Conservation (phyloP, 306 rosid genomes). For the Oemleria cerasiformis region DNA sequence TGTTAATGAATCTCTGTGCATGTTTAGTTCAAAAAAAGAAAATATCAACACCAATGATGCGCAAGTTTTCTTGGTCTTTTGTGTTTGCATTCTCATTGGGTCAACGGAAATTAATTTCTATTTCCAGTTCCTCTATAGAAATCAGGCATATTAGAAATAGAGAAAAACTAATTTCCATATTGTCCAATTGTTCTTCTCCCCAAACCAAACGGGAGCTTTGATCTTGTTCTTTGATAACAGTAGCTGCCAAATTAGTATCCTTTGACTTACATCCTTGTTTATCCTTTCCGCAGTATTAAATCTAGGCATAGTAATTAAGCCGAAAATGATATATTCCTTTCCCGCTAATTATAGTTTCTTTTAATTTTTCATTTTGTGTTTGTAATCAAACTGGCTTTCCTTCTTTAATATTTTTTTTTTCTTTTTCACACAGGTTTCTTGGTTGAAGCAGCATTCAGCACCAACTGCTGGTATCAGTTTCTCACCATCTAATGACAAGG, state of each 20-base stretch:
- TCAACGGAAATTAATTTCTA: neutral
- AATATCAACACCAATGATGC: neutral
- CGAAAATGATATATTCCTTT: neutral
- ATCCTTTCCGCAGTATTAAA: neutral
- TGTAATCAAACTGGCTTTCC: conserved; percentile 15
- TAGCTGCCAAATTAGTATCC: neutral
- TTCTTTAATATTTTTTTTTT: neutral
- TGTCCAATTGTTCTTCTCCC: neutral
- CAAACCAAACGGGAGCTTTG: neutral
- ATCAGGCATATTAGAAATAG: neutral
- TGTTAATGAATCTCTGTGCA: conserved; percentile 4
- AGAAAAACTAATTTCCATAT: neutral
- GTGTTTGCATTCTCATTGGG: neutral
- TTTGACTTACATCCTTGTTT: neutral
- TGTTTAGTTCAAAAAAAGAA: neutral
- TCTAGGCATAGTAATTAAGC: neutral
- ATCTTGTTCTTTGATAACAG: neutral
- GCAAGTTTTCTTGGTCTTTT: neutral
- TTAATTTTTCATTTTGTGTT: conserved; percentile 15
- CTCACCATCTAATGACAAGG: conserved; percentile 99
- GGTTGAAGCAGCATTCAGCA: conserved; percentile 98
- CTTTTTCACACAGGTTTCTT: conserved; percentile 53
- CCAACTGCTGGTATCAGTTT: conserved; percentile 97
- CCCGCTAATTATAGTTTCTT: neutral
- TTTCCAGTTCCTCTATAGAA: neutral